phyloP scores from a whole-genome alignment of 352 stramenopile species.

The Phytophthora hibernalis region DNA sequence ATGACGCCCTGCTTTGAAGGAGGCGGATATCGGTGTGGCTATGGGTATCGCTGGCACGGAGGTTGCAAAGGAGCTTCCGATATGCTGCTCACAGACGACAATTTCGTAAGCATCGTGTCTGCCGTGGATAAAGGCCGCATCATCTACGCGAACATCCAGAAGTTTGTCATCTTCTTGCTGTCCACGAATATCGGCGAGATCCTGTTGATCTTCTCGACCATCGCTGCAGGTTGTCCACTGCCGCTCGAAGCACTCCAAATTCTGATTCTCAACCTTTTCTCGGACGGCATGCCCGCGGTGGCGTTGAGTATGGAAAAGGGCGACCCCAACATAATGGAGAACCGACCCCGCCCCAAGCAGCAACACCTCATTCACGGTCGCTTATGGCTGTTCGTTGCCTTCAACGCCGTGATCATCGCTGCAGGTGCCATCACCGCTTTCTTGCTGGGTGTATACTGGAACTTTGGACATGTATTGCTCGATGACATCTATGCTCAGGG shows the following conservation, averaged over 20 bases:
- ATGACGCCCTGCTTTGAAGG: constrained; percentile 97
- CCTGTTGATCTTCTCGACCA: constrained; percentile 77
- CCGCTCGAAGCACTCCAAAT: constrained; percentile 97
- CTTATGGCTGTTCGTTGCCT: constrained; percentile 63
- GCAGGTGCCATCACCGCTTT: constrained; percentile 54
- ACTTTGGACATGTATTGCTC: background rate
- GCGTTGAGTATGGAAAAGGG: constrained; percentile 78
- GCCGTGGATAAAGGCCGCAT: constrained; percentile 95
- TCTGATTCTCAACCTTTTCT: constrained; percentile 98
- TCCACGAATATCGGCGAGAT: constrained; percentile 98
- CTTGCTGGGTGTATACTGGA: constrained; percentile 59
- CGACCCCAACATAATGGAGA: constrained; percentile 64
- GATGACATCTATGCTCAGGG: background rate
- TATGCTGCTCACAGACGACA: constrained; percentile 98
- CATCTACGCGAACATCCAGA: constrained; percentile 98
- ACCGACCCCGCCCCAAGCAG: constrained; percentile 60
- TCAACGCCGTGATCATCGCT: constrained; percentile 64
- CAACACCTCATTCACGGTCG: constrained; percentile 70
- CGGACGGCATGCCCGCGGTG: constrained; percentile 90
- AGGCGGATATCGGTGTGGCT: constrained; percentile 95
- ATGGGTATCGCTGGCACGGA: constrained; percentile 98
- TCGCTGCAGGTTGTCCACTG: constrained; percentile 64
- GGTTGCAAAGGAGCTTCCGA: constrained; percentile 98
- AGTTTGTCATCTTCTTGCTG: constrained; percentile 98
- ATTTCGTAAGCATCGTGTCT: constrained; percentile 97